Evolutionary conservation across 2,329 filamentous ascomycete genomes (phyloP), one percentile per base, ranked within the genome.

Genomic region (Xenoacremonium recifei): DNA sequence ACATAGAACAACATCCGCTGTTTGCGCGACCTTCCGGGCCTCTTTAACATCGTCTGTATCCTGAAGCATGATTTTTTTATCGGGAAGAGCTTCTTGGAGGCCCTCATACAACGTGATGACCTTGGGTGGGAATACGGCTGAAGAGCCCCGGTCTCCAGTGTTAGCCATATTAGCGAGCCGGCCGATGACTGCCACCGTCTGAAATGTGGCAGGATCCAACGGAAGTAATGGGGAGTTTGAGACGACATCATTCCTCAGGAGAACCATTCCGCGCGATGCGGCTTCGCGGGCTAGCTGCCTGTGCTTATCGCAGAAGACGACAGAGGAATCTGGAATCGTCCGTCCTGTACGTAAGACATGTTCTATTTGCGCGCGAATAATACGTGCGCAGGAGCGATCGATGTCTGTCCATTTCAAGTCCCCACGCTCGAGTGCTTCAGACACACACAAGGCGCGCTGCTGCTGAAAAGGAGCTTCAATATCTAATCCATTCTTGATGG

Each of bases 391-490:
- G 2, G 51, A 45, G 12, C 37, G 27, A 4, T 50, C 25, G 3
- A 55, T n/a, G 20, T 52, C 38, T 2, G 12, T 6, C 4, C 37
- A n/a, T 6, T 13, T 17, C 5, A 55, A 6, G 1, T 21, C 21
- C 0, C 47, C 44, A 2, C 21, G 15, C 4, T 39, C 23, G 3
- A 55, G 35, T 10, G 46, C 46, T 4, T 21, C 2, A 3, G 30
- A 5, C 0, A 53, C 37, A n/a, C 40, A 20, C 5, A 29, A 18
- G 0, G 15, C 35, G 2, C 52, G 44, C 17, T 47, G 38, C 12
- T 55, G 41, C 1, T 17, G 13, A 16, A 53, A 57, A 1, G 54
- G 54, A 2, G 54, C 53, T 9, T 57, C 54, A n/a, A 57, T 42
- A 15, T 55, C 54, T 0, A 57, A 40, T 2, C 53, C 54, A 7